Evolutionary conservation across 2,329 filamentous ascomycete species (phyloP).

Genomic region (Venturiaceae sp.): DNA sequence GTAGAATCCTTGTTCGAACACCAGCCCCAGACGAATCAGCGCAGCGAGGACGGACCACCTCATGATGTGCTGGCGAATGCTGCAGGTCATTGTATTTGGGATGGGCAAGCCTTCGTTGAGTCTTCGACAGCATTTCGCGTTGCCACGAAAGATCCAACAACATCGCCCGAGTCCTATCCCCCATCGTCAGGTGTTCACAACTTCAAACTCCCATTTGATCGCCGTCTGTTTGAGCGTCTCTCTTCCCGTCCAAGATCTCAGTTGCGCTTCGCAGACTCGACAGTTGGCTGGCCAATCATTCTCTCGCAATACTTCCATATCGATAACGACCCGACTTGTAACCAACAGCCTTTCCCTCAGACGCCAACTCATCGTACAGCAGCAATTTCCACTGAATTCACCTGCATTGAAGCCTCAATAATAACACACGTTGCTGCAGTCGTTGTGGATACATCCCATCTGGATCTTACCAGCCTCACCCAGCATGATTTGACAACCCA

Average conservation of each 20-base stretch:
- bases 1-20: conserved; percentile 1
- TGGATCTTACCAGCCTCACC: not conserved
- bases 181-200: not conserved
- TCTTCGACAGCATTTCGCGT: not conserved
- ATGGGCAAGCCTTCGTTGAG: not conserved
- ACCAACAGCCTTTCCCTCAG: not conserved
- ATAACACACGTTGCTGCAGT: not conserved
- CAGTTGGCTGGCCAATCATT: not conserved
- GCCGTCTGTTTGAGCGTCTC: not conserved
- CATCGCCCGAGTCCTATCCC: not conserved
- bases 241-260: not conserved
- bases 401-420: not conserved
- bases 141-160: not conserved
- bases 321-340: conserved; percentile 2
- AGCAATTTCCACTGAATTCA: not conserved
- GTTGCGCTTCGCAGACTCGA: not conserved
- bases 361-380: not conserved
- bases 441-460: not conserved
- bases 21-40: conserved; percentile 4
- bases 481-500: conserved; percentile 8
- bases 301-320: not conserved
- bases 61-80: not conserved
- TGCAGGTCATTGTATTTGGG: not conserved
- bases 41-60: not conserved
- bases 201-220: not conserved